A percentile compares a stretch with the other conserved stretches of the same genome.
Conservation (phyloP, 805 yeast species). For the Wickerhamiella bombiphila region DNA sequence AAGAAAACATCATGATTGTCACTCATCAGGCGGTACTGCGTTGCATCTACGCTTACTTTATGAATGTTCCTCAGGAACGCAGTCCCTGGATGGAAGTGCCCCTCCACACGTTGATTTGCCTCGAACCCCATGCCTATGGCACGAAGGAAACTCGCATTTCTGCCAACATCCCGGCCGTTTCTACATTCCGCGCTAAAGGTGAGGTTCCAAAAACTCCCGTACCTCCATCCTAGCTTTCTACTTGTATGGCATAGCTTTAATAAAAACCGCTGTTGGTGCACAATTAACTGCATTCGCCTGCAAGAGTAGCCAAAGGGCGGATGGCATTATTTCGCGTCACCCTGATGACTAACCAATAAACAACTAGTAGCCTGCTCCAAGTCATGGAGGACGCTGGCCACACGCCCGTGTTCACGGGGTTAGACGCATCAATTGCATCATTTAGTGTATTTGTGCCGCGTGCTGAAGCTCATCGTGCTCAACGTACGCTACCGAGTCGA, state of each 20-base stretch:
- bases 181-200: constrained; percentile 92
- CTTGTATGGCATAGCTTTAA: no score
- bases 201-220: constrained; percentile 27
- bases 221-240: no score
- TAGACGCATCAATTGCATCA: constrained; percentile 12
- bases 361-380: no score
- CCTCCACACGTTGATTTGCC: constrained; percentile 78
- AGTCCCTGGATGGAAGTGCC: constrained; percentile 99
- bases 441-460: constrained; percentile 9
- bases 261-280: no score
- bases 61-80: constrained; percentile 96
- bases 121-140: constrained; percentile 90
- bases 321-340: no score
- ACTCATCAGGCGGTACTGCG: constrained; percentile 97
- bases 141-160: constrained; percentile 80
- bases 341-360: no score
- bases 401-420: background rate
- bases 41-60: constrained; percentile 92
- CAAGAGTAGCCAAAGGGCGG: no score
- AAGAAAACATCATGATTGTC: constrained; percentile 85
- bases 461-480: background rate
- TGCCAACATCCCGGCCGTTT: constrained; percentile 95
- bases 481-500: constrained; percentile 5
- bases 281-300: no score
- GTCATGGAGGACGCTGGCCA: constrained; percentile 3